Evolutionary conservation across 352 stramenopile species (phyloP), one percentile per base, ranked within the genome.

Genomic region (Phytophthora cryptogea): DNA sequence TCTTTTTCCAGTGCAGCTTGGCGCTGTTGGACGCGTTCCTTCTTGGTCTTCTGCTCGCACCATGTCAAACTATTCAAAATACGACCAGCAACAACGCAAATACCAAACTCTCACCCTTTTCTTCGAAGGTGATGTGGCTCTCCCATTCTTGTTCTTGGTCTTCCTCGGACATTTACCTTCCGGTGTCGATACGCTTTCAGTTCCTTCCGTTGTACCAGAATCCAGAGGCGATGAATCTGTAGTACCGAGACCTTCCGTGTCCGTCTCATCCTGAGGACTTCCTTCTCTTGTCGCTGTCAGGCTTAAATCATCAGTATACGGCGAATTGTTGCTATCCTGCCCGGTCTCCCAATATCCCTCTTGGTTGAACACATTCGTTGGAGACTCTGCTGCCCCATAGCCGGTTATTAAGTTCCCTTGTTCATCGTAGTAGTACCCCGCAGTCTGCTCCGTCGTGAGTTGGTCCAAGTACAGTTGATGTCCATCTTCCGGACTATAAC

Each of bases 1-100:
- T 83, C 68, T 44, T 81, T 78, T 61, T 91, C 79, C 3, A 91
- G 62, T 20, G 71, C 39, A 28, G 68, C 68, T 45, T 91, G 81
- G 0, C 73, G 79, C 64, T 78, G 61, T 50, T 78, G 55, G 8
- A 86, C 63, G 8, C 79, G 77, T 37, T 89, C 79, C 28, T 85
- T 68, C 31, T 78, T 83, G 20, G 66, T 74, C 40, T 86, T 88
- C 41, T 40, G 35, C 3, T 8, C 16, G 11, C n/a, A 42, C 4
- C 3, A 42, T n/a, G 9, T 23, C 2, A 42, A 16, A 42, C 5
- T 4, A 6, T 0, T 27, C 6, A 8, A 42, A 4, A 1, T 23
- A 23, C 20, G 20, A 23, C 20, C 20, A 23, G 20, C 20, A 3
- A 23, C 20, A 23, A 23, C 20, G 20, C 20, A 23, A 23, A 23